phyloP scores from a whole-genome alignment of 2,329 filamentous ascomycete genomes.

The Talaromyces sp. region DNA sequence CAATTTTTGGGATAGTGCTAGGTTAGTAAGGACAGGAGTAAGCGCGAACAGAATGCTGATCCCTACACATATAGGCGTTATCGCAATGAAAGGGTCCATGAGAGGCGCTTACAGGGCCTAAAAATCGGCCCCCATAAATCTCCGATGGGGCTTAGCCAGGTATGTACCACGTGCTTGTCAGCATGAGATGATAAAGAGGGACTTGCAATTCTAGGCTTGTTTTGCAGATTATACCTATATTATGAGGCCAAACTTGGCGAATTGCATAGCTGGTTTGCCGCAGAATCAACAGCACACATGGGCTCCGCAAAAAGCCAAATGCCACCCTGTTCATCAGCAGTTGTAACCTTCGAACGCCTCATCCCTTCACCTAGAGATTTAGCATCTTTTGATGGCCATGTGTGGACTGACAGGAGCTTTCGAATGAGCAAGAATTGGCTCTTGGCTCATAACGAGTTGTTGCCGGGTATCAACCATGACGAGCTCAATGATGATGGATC shows the following conservation, averaged over 20 bases:
- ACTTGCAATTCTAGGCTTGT: neutral
- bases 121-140: neutral
- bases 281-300: neutral
- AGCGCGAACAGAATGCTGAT: neutral
- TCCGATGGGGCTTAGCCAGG: neutral
- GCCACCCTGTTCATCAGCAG: neutral
- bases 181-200: neutral
- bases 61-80: neutral
- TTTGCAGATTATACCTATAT: neutral
- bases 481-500: neutral
- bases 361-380: neutral
- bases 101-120: neutral
- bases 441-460: neutral
- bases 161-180: neutral
- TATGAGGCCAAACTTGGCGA: neutral
- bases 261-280: neutral
- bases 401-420: neutral
- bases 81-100: neutral
- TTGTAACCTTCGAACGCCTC: conserved; percentile 5
- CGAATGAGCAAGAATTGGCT: neutral
- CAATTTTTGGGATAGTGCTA: neutral
- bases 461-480: neutral
- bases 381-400: neutral
- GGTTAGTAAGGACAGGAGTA: neutral
- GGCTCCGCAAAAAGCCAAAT: neutral